These are phyloP conservation scores for Apodospora peruviana DNA, from an alignment of 495 filamentous ascomycete species.

Conservation along the genomic window DNA sequence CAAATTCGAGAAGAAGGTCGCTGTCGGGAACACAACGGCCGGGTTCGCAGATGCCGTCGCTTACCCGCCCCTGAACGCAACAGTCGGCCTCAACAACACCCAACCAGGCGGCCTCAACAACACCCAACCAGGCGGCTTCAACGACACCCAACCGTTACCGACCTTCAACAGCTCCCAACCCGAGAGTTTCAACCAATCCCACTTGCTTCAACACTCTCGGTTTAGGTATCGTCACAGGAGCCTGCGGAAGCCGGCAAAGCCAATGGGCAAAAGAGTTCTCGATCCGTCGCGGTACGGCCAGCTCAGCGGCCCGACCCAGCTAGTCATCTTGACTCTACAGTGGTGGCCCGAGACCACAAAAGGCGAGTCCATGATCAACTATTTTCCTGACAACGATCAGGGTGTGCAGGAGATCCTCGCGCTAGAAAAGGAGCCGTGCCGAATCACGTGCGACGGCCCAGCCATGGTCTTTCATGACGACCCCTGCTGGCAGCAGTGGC, in stretches of 20 bases:
- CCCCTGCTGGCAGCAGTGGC: background rate
- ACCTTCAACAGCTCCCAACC: background rate
- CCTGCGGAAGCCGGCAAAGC: background rate
- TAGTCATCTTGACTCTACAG: background rate
- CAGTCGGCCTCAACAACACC: background rate
- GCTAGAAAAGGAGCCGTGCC: background rate
- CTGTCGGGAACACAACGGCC: no score
- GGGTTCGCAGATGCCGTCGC: no score
- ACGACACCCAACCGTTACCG: background rate
- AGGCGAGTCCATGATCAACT: background rate
- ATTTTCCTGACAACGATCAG: background rate
- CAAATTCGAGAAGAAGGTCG: no score
- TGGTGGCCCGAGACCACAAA: background rate
- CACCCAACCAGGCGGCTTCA: background rate
- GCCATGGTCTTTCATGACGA: slow-evolving; percentile 1
- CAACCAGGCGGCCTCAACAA: background rate
- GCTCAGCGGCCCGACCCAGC: background rate
- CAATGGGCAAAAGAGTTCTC: no score
- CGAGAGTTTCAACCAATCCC: background rate
- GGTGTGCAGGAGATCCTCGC: background rate
- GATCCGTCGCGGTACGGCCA: background rate
- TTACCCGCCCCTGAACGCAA: no score
- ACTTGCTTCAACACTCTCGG: no score
- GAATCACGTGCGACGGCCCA: slow-evolving; percentile 3
- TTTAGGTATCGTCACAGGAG: background rate